Evolutionary conservation across 192 early-diverging fungal genomes (phyloP), one percentile per base, ranked within the genome.

Genomic region (Helicostylum pulchrum): DNA sequence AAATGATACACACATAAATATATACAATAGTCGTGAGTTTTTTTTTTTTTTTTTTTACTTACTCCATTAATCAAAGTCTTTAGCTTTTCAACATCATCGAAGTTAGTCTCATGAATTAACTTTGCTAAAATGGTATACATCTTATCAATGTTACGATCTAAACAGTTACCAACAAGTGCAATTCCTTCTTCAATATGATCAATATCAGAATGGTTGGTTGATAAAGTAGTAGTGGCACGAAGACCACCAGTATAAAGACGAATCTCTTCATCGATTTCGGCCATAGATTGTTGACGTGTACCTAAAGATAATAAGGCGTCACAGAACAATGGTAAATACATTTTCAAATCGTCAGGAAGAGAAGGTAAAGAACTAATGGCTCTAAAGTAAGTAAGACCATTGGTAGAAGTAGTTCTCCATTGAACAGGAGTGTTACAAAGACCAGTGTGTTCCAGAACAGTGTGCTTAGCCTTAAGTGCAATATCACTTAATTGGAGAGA

Each of bases 341-440:
- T 72, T 66, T 83, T 80, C 53, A 91, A 75, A 21, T 92, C 83
- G 31, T 67, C 61, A 12, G 68, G 62, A 19, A 70, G 32, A 3
- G 81, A 71, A 19, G 89, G 78, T 53, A 94, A 64, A 32, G 82
- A 78, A 65, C 88, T 88, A 59, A 88, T 88, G 0, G 85, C 77
- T n/a, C 82, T 80, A 50, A 94, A 78, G 73, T 98, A 98, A 34
- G 93, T 93, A 55, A 98, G 87, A 21, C 92, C 94, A 64, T 98
- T 98, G 39, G 96, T 98, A 3, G 84, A 65, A 0, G 94, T 88
- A 5, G 82, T 78, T 53, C 92, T 80, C 87, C 87, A 89, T 53
- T 93, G 90, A 30, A 92, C 84, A 23, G 85, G 81, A 10, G 80
- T 67, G 8, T 74, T 74, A 43, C 65, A 67, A n/a, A 82, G 53